Conservation (phyloP, 1,284 basidiomycete genomes). For the Puccinia horiana region DNA sequence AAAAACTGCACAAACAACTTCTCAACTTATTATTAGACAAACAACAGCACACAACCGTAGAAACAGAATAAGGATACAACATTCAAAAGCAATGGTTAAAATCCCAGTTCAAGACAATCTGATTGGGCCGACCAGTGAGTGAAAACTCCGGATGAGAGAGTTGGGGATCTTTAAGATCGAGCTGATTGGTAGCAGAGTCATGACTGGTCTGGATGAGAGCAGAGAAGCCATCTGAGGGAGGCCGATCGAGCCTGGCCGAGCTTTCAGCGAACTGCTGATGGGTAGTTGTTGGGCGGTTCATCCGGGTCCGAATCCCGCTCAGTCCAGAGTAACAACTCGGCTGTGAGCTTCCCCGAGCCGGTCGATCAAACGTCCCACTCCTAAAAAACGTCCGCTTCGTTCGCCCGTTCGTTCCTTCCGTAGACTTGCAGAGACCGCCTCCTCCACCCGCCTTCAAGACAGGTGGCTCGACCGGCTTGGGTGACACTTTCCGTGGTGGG, state of each 20-base stretch:
- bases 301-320: constrained; percentile 11
- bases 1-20: no score
- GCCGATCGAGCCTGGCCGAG: constrained; percentile 1
- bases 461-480: constrained; percentile 26
- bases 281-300: background rate
- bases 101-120: constrained; percentile 46
- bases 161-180: background rate
- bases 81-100: constrained; percentile 47
- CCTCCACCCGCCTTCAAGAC: background rate
- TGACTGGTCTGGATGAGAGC: background rate
- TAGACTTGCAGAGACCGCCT: background rate
- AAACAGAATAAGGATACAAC: no score
- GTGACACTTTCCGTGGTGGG: constrained; percentile 27
- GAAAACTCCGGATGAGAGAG: background rate
- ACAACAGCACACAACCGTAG: no score
- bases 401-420: background rate
- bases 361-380: constrained; percentile 28
- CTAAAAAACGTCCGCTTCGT: constrained; percentile 43
- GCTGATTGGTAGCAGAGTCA: background rate
- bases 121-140: background rate
- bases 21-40: background rate
- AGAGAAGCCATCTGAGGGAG: background rate
- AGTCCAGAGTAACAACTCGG: background rate
- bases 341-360: background rate
- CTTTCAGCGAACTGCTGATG: constrained; percentile 24